Evolutionary conservation across 2,329 filamentous ascomycete species (phyloP).

Genomic region (Periconia digitata): DNA sequence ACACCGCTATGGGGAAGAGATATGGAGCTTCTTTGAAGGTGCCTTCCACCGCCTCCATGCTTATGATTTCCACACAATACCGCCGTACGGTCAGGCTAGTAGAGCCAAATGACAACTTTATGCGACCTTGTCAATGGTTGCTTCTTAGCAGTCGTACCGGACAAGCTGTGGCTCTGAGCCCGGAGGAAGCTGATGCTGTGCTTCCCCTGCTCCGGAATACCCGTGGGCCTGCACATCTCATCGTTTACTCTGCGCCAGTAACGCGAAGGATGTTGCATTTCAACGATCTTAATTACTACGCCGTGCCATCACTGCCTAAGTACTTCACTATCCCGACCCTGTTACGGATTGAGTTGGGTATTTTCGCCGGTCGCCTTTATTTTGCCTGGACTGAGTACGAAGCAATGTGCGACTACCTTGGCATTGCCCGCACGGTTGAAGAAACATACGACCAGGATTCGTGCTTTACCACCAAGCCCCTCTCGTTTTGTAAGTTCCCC

Average conservation of each 20-base stretch:
- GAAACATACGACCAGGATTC: not conserved
- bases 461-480: constrained; percentile 26
- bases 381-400: constrained; percentile 53
- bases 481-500: constrained; percentile 23
- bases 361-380: constrained; percentile 64
- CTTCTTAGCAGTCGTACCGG: constrained; percentile 55
- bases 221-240: constrained; percentile 44
- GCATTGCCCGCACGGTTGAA: constrained; percentile 4
- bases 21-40: constrained; percentile 19
- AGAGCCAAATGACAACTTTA: constrained; percentile 47
- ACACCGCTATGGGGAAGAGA: constrained; percentile 43
- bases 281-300: constrained; percentile 56
- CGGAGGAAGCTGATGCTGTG: constrained; percentile 63
- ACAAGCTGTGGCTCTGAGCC: constrained; percentile 60
- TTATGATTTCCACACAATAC: constrained; percentile 54
- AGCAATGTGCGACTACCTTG: constrained; percentile 28
- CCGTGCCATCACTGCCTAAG: constrained; percentile 51
- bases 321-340: constrained; percentile 51
- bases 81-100: constrained; percentile 46
- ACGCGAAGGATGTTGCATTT: constrained; percentile 64
- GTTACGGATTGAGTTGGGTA: constrained; percentile 61
- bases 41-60: constrained; percentile 19
- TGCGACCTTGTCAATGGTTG: constrained; percentile 62
- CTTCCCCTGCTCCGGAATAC: constrained; percentile 48
- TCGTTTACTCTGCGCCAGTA: constrained; percentile 62